Evolutionary conservation across 768 basidiomycete species (phyloP), one percentile per base, ranked within the genome.

Genomic region (Erythrobasidium yunnanense): DNA sequence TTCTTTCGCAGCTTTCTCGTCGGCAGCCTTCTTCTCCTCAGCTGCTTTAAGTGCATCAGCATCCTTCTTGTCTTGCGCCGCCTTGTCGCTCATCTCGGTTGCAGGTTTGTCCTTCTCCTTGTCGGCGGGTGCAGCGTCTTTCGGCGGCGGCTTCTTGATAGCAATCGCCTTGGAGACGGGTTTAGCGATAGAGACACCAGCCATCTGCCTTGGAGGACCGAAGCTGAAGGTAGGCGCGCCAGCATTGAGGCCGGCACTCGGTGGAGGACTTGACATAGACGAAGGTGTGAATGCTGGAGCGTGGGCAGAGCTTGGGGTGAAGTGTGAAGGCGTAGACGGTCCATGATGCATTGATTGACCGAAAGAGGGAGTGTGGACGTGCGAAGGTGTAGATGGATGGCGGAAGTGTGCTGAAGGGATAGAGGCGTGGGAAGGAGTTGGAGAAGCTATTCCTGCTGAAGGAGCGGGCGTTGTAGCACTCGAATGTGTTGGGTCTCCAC

Each of bases 91-190:
- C 22, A 45, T 38, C 60, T n/a, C 29, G n/a, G 50, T 23, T 18
- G 18, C 54, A 7, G 1, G 29, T 38, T 66, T 32, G 15, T 54
- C 57, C 57, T 67, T 52, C 20, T 34, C 60, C 38, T 67, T 62
- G 25, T 51, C 32, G 13, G 57, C 63, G 18, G n/a, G n/a, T n/a
- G 20, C 51, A 11, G 7, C 57, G 29, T 66, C 54, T 29, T 58
- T 51, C 20, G 54, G 34, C 27, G 54, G 51, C 4, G 49, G 50
- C 66, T 51, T 69, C 55, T 69, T 69, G 66, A 45, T 55, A 45
- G 29, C 32, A 29, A 50, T 25, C 51, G 34, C 67, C 33, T 65
- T 60, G 5, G 32, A 33, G 23, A 42, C 23, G 2, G 7, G 17
- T 33, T 47, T 66, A 23, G 23, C 55, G 29, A 56, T 11, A 23